Evolutionary conservation across 83 land plant genomes (phyloP), one percentile per base, ranked within the genome.

Genomic region (Picea abies): DNA sequence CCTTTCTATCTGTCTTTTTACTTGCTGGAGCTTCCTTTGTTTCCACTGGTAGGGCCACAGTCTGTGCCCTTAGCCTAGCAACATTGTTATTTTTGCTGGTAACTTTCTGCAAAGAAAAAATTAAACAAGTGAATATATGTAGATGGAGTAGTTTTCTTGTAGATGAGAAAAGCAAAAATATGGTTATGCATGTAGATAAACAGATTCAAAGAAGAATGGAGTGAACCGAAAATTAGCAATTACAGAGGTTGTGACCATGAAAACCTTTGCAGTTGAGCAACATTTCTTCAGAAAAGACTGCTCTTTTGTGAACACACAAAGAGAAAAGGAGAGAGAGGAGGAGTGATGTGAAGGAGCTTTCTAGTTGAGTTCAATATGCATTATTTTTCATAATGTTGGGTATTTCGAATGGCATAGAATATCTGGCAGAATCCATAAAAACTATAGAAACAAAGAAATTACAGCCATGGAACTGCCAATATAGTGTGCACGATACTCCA

Each of bases 1-100:
- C 91, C 88, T 96, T 93, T n/a, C 94, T 86, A 47, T 89, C 87
- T 9, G 96, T 97, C 81, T 96, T 96, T 86, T 94, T 94, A 16
- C 82, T 87, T 5, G 87, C 90, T 19, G 87, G 37, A 25, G 92
- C 0, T 22, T 82, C 78, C 58, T 80, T 63, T 78, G 80, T 93
- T 75, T 87, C 83, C 47, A 90, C 83, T 58, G 99, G 97, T 9
- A 87, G 90, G 9, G 88, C 90, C 23, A 90, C 88, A 12, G 95
- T 90, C 60, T 93, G 90, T 16, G 93, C 95, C 83, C 95, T 88
- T 5, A 91, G 60, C 0, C 81, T 73, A 29, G 83, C 81, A 16
- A 63, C 39, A 20, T 26, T 26, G 14, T 35, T 2, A 62, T 72
- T 82, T 22, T 82, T 58, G 60, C 58, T 67, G 47, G 22, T 32